Conservation (phyloP, 2,329 filamentous ascomycete genomes). For the Karstenula rhodostoma region DNA sequence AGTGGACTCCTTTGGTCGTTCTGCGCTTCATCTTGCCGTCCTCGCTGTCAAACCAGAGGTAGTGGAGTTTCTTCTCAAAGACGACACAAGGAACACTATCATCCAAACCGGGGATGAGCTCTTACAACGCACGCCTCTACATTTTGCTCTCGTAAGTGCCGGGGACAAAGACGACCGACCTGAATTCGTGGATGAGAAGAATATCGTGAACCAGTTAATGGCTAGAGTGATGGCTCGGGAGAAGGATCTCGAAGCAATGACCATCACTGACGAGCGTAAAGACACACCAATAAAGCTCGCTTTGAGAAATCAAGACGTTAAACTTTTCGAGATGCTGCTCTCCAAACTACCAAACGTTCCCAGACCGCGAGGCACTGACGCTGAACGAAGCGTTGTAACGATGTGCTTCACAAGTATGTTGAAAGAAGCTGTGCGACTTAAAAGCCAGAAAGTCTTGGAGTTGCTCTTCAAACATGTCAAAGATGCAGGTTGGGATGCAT, state of each 20-base stretch:
- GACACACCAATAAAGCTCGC: not conserved
- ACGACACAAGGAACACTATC: not conserved
- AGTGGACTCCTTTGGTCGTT: slow-evolving; percentile 1
- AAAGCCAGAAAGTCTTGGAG: not conserved
- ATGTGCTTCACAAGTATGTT: not conserved
- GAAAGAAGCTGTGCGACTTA: not conserved
- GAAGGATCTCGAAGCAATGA: not conserved
- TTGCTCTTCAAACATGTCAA: slow-evolving; percentile 1
- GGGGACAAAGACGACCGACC: too few species aligned
- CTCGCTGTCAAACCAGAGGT: not conserved
- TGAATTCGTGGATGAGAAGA: too few species aligned
- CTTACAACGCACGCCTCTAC: not conserved
- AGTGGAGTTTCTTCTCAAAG: slow-evolving; percentile 1
- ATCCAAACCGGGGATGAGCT: slow-evolving; percentile 5
- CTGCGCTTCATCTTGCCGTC: slow-evolving; percentile 4
- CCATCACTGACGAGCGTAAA: not conserved
- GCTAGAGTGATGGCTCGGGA: not conserved
- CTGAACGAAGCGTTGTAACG: not conserved
- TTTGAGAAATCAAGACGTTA: not conserved
- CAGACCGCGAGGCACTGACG: too few species aligned
- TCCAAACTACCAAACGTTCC: too few species aligned
- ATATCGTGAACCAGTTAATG: not conserved
- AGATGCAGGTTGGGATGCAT: not conserved
- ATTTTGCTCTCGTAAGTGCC: not conserved
- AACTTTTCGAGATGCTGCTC: not conserved